Conservation (phyloP, 2,329 filamentous ascomycete species). For the Claviceps sp. region DNA sequence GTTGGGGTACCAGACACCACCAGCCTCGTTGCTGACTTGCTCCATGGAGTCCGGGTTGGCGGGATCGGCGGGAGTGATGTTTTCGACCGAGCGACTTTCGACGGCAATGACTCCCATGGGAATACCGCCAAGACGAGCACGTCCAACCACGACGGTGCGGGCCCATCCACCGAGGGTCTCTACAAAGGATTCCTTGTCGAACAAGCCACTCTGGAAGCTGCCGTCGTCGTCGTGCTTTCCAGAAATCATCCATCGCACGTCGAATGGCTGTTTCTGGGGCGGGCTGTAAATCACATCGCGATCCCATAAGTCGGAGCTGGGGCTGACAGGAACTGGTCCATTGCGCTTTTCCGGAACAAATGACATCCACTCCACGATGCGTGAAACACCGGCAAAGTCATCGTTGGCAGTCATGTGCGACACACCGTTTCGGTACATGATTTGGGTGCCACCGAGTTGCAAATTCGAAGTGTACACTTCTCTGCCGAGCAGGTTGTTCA, state of each 20-base stretch:
- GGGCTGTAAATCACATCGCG: slow-evolving; percentile 79
- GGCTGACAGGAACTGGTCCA: slow-evolving; percentile 82
- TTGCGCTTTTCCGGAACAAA: slow-evolving; percentile 94
- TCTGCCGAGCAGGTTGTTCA: slow-evolving; percentile 95
- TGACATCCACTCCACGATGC: slow-evolving; percentile 97
- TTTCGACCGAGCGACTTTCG: slow-evolving; percentile 91
- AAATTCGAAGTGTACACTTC: slow-evolving; percentile 99
- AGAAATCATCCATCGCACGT: slow-evolving; percentile 85
- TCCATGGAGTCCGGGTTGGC: slow-evolving; percentile 98
- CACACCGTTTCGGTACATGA: slow-evolving; percentile 99
- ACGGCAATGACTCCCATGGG: slow-evolving; percentile 97
- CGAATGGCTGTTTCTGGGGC: slow-evolving; percentile 71
- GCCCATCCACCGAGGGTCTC: slow-evolving; percentile 96
- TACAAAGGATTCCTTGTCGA: slow-evolving; percentile 93
- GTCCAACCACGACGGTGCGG: slow-evolving; percentile 88
- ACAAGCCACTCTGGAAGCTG: slow-evolving; percentile 72
- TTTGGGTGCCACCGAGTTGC: slow-evolving; percentile 98
- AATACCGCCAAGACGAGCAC: slow-evolving; percentile 90
- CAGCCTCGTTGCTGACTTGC: slow-evolving; percentile 85
- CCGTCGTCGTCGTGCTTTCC: slow-evolving; percentile 66
- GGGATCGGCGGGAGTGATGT: slow-evolving; percentile 88
- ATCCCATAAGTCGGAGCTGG: slow-evolving; percentile 78
- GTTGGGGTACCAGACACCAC: slow-evolving; percentile 99
- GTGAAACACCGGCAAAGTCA: slow-evolving; percentile 93
- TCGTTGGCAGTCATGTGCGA: slow-evolving; percentile 97